phyloP scores from a whole-genome alignment of 768 basidiomycete genomes.

The Russula brevipes region DNA sequence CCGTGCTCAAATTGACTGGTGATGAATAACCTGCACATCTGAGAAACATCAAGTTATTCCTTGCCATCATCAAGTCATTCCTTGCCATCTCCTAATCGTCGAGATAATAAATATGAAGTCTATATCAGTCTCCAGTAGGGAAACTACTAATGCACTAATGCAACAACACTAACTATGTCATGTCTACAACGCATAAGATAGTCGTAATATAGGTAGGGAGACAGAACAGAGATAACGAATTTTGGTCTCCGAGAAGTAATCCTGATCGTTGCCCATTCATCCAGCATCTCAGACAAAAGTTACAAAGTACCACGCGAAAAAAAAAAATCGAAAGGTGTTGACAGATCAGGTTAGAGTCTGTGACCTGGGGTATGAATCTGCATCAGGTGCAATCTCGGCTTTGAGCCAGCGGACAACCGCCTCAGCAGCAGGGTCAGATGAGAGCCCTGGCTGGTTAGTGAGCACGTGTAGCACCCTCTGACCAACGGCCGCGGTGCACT shows the following conservation, averaged over 20 bases:
- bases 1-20: too few species aligned
- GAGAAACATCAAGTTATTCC: too few species aligned
- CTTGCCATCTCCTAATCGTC: too few species aligned
- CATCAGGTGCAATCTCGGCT: conserved; percentile 22
- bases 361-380: conserved; percentile 5
- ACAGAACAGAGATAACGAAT: neutral
- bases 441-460: conserved; percentile 22
- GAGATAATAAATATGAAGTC: too few species aligned
- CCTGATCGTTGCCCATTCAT: neutral
- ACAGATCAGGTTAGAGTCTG: neutral
- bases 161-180: too few species aligned
- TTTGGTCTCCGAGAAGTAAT: neutral
- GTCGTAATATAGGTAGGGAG: neutral
- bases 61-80: too few species aligned
- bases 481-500: conserved; percentile 57
- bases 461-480: conserved; percentile 52
- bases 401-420: conserved; percentile 27
- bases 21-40: too few species aligned
- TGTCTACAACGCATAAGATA: neutral
- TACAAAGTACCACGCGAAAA: neutral
- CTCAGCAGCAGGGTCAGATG: conserved; percentile 25
- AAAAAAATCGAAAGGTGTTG: neutral
- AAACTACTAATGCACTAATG: too few species aligned
- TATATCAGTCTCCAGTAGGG: too few species aligned
- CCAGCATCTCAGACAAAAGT: neutral